Base-by-base conservation (phyloP, 2,329 filamentous ascomycete species). In the Curvularia verruculosa region DNA sequence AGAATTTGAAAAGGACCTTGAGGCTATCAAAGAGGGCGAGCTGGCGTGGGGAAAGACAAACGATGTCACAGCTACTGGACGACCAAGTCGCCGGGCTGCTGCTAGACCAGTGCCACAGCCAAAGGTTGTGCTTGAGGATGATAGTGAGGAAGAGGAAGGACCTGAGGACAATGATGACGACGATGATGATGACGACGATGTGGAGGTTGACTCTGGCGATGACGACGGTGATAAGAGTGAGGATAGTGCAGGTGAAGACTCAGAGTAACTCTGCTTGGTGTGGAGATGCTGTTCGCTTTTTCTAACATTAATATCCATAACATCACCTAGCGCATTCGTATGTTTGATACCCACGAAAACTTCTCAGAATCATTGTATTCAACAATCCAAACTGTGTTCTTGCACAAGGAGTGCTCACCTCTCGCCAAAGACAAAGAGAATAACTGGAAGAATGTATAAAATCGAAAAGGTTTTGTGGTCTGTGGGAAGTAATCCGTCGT, bases 1-100 rank as follows among this genome's bases (percentile, higher is more conserved):
- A 51, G 94, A 99, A 77, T 82, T 99, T 34, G 83, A 86, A 68
- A 91, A 88, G 0, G 94, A 99, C 69, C 80, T 96, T 6, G 91
- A 95, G 70, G 89, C 87, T 12, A 92, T 96, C 15, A 87, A 91
- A 73, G 88, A 95, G 73, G 93, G 92, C 69, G 88, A 91, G 57
- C 84, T 86, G 64, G 82, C 84, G 49, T 97, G 93, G 92, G 94
- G 94, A 1, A 68, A 77, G 29, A 55, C 59, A 1, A 65, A 67
- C 10, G 68, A 67, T 3, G 69, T 70, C 13, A 69, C 65, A n/a
- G 59, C 60, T 8, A 64, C 63, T 31, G 69, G 72, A 23, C 56
- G 71, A 7, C 74, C 72, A 5, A 65, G 65, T 48, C 70, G 73
- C 2, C 63, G 70, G 50, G 63, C 64, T 28, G 63, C 65, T 21